Conservation (phyloP, 2,329 filamentous ascomycete genomes). For the Sordariomycetes sp. region DNA sequence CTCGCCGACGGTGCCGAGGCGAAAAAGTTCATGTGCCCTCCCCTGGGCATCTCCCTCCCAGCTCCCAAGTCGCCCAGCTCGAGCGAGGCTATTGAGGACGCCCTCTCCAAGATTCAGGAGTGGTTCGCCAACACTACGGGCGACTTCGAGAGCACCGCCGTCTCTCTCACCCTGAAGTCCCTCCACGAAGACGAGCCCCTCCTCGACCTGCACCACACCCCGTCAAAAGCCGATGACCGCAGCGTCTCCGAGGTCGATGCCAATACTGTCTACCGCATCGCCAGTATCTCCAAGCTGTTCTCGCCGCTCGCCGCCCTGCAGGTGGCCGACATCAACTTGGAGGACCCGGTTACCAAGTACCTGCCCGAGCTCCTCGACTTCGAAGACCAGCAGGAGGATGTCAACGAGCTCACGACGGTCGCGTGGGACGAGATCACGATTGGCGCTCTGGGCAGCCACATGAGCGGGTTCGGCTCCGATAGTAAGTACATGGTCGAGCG, state of each 20-base stretch:
- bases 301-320: slow-evolving; percentile 19
- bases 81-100: slow-evolving; percentile 17
- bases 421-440: slow-evolving; percentile 20
- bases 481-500: not conserved
- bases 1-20: slow-evolving; percentile 17
- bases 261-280: slow-evolving; percentile 22
- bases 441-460: slow-evolving; percentile 23
- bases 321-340: slow-evolving; percentile 18
- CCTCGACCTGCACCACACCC: slow-evolving; percentile 29
- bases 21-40: slow-evolving; percentile 18
- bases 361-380: slow-evolving; percentile 24
- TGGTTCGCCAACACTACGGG: slow-evolving; percentile 9
- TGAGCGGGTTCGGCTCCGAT: slow-evolving; percentile 12
- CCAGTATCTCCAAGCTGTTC: slow-evolving; percentile 22
- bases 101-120: slow-evolving; percentile 7
- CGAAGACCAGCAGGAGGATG: slow-evolving; percentile 13
- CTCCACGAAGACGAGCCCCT: slow-evolving; percentile 25
- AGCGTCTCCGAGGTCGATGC: slow-evolving; percentile 12
- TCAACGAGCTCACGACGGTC: slow-evolving; percentile 13
- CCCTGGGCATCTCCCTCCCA: slow-evolving; percentile 28
- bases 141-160: slow-evolving; percentile 18
- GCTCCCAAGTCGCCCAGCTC: slow-evolving; percentile 20
- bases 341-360: slow-evolving; percentile 33
- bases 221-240: slow-evolving; percentile 7
- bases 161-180: slow-evolving; percentile 28